These are phyloP conservation scores for Physcomitrium patens DNA, from an alignment of 225 moss, liverwort and hornwort genomes.

Conservation along the genomic window DNA sequence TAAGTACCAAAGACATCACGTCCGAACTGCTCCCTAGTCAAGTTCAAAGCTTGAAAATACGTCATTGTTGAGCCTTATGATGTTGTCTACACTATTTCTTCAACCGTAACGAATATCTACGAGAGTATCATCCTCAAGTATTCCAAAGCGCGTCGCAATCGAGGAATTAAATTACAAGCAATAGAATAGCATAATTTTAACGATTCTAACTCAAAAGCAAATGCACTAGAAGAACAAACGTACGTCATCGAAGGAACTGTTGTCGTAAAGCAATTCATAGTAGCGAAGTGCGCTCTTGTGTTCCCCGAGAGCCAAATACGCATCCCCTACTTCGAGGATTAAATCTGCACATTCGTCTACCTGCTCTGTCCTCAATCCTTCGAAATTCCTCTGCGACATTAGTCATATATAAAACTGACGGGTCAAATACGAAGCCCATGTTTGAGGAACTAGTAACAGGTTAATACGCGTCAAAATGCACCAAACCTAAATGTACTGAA, in stretches of 20 bases:
- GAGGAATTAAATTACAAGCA: not conserved
- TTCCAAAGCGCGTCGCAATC: not conserved
- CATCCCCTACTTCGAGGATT: constrained; percentile 95
- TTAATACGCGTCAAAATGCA: constrained; percentile 20
- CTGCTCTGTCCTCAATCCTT: constrained; percentile 78
- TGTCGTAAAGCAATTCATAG: constrained; percentile 76
- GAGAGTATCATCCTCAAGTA: constrained; percentile 14
- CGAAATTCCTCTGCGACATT: constrained; percentile 72
- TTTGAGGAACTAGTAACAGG: constrained; percentile 9
- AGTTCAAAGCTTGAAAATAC: constrained; percentile 2
- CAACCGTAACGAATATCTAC: constrained; percentile 22
- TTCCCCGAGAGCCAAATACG: constrained; percentile 87
- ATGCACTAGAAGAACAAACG: constrained; percentile 25
- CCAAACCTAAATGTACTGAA: constrained; percentile 13
- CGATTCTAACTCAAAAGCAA: constrained; percentile 15
- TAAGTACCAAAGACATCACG: constrained; percentile 3
- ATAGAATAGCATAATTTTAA: not conserved
- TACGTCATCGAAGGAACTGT: constrained; percentile 79
- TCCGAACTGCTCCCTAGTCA: constrained; percentile 3
- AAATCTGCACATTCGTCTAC: constrained; percentile 83
- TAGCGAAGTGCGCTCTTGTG: constrained; percentile 75
- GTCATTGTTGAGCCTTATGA: constrained; percentile 2
- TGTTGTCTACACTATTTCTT: not conserved
- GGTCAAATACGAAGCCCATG: not conserved
- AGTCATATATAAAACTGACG: constrained; percentile 20